These are phyloP conservation scores for Brassica incana DNA, from an alignment of 345 rosid species.

Conservation along the genomic window DNA sequence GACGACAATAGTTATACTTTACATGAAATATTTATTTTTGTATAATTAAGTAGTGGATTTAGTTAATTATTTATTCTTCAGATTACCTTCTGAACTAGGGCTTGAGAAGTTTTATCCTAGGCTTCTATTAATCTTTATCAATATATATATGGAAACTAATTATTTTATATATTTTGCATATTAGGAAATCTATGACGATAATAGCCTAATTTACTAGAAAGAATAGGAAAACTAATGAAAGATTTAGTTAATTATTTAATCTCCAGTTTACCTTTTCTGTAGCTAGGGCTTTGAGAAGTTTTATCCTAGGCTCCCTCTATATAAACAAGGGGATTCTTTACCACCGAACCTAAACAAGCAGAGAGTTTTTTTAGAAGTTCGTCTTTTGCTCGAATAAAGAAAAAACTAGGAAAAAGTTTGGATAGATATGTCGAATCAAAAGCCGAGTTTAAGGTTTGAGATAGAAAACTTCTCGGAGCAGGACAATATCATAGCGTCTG, in stretches of 20 bases:
- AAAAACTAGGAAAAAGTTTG: background rate
- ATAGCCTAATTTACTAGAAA: too few species aligned
- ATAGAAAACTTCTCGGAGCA: constrained; percentile 19
- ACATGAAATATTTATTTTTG: background rate
- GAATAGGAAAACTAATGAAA: background rate
- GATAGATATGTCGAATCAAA: background rate
- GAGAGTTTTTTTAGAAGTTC: background rate
- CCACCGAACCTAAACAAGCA: background rate
- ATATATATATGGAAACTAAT: too few species aligned
- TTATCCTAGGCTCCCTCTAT: background rate
- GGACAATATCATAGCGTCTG: background rate
- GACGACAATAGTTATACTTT: too few species aligned
- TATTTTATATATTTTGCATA: too few species aligned
- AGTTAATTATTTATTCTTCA: background rate
- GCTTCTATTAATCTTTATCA: background rate
- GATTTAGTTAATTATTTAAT: background rate
- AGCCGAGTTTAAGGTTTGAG: constrained; percentile 5
- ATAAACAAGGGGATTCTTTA: background rate
- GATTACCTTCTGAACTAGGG: background rate
- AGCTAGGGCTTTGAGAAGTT: constrained; percentile 8
- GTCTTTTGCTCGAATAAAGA: background rate
- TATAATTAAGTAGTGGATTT: background rate
- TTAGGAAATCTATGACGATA: background rate
- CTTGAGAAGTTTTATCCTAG: background rate
- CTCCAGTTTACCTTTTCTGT: too few species aligned